Conservation (phyloP, 2,329 filamentous ascomycete species). For the Microascus cirrosus region DNA sequence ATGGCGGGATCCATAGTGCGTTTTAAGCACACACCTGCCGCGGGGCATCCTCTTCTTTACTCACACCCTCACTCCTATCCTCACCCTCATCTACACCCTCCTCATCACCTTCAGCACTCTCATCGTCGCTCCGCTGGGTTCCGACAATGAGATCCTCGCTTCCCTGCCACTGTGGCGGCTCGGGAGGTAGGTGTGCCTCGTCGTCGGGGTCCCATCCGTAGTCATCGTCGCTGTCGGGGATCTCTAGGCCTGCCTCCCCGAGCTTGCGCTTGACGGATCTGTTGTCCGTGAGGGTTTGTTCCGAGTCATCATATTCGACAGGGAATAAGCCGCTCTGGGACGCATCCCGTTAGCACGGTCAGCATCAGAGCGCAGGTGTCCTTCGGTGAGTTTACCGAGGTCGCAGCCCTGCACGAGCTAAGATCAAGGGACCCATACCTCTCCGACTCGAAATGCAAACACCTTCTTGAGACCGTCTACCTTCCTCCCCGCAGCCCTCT, state of each 20-base stretch:
- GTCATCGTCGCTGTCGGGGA: slow-evolving; percentile 52
- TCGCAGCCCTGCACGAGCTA: background rate
- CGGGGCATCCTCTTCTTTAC: background rate
- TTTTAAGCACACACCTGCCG: background rate
- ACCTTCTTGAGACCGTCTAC: slow-evolving; percentile 27
- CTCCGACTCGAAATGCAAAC: slow-evolving; percentile 36
- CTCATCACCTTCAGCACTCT: slow-evolving; percentile 12
- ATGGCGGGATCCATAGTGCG: no score
- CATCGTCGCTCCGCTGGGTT: slow-evolving; percentile 26
- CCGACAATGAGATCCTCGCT: slow-evolving; percentile 52
- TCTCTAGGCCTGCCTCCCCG: slow-evolving; percentile 44
- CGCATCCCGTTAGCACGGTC: background rate
- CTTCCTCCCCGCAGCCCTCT: slow-evolving; percentile 50
- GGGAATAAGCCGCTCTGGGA: slow-evolving; percentile 29
- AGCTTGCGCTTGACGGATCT: slow-evolving; percentile 48
- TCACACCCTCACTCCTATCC: slow-evolving; percentile 5
- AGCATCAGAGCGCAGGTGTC: slow-evolving; percentile 5
- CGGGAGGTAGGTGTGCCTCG: slow-evolving; percentile 46
- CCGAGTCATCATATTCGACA: slow-evolving; percentile 27
- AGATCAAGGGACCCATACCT: slow-evolving; percentile 18
- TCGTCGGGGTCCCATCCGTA: slow-evolving; percentile 63
- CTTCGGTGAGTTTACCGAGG: background rate
- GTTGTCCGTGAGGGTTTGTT: slow-evolving; percentile 10
- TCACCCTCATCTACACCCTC: slow-evolving; percentile 12
- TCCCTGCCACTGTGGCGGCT: slow-evolving; percentile 57